These are phyloP conservation scores for Scheffersomyces titani DNA, from an alignment of 1,139 yeast species.

Conservation along the genomic window DNA sequence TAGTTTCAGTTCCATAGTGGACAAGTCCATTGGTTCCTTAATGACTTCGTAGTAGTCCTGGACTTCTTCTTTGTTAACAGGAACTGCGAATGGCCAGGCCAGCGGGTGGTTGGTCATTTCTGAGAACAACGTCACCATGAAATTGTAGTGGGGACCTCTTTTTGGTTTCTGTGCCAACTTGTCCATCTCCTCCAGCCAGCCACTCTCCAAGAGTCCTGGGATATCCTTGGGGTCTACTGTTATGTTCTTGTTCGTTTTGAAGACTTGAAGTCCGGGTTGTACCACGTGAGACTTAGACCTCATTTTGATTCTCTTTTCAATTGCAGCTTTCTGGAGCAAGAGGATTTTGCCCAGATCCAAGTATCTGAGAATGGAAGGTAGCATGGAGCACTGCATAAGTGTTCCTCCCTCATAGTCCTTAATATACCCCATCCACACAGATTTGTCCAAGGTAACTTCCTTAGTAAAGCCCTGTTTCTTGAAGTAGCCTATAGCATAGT, in stretches of 20 bases:
- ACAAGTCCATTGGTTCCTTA: constrained; percentile 97
- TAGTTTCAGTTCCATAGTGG: constrained; percentile 91
- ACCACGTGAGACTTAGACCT: constrained; percentile 79
- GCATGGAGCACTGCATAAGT: constrained; percentile 94
- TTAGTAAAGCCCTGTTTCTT: constrained; percentile 98
- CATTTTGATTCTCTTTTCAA: constrained; percentile 77
- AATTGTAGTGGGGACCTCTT: constrained; percentile 91
- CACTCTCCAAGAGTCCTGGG: constrained; percentile 89
- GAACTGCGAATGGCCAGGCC: constrained; percentile 98
- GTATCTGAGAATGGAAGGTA: constrained; percentile 78
- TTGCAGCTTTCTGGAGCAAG: constrained; percentile 86
- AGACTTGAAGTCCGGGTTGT: constrained; percentile 77
- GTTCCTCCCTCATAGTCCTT: constrained; percentile 99
- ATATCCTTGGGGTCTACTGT: constrained; percentile 65
- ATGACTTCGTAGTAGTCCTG: constrained; percentile 96
- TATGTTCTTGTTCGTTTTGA: constrained; percentile 54
- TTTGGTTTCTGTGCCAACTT: constrained; percentile 93
- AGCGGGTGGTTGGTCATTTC: constrained; percentile 94
- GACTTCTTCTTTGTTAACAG: constrained; percentile 92
- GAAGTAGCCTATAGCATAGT: constrained; percentile 97
- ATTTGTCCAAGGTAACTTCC: constrained; percentile 82
- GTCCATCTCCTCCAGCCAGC: constrained; percentile 99
- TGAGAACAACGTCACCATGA: constrained; percentile 82
- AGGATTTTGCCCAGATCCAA: constrained; percentile 86
- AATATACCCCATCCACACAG: constrained; percentile 97